These are phyloP conservation scores for Aethionema arabicum DNA, from an alignment of 345 rosid species.

Conservation along the genomic window DNA sequence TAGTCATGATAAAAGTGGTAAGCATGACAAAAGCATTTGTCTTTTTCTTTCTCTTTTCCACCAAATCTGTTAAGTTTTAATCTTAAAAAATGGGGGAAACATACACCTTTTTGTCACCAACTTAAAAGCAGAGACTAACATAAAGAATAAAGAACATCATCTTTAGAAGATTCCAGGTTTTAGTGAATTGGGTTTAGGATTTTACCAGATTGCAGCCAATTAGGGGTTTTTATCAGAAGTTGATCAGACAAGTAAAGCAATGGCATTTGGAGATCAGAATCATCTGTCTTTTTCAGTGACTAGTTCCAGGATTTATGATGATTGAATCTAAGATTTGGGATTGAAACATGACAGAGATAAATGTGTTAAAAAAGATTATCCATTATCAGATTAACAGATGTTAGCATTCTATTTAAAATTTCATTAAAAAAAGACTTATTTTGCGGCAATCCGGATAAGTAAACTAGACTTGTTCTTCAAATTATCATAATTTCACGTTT, in stretches of 20 bases:
- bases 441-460: slow-evolving; percentile 23
- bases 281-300: slow-evolving; percentile 13
- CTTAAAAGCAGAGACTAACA: not conserved
- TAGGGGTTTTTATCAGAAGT: too few species aligned
- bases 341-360: too few species aligned
- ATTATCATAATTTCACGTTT: slow-evolving; percentile 1
- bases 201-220: too few species aligned
- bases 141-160: not conserved
- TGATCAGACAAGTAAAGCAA: too few species aligned
- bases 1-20: slow-evolving; percentile 33
- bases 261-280: not conserved
- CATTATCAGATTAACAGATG: not conserved
- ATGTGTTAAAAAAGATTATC: too few species aligned
- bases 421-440: not conserved
- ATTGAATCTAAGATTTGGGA: not conserved
- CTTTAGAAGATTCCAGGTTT: not conserved
- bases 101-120: not conserved
- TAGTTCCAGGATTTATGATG: not conserved
- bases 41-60: slow-evolving; percentile 28
- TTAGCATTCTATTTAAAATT: slow-evolving; percentile 12
- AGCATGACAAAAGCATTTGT: slow-evolving; percentile 37
- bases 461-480: slow-evolving; percentile 33
- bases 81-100: not conserved
- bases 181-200: not conserved
- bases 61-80: slow-evolving; percentile 10